Conservation (phyloP, 345 rosid species). For the Passiflora organensis region DNA sequence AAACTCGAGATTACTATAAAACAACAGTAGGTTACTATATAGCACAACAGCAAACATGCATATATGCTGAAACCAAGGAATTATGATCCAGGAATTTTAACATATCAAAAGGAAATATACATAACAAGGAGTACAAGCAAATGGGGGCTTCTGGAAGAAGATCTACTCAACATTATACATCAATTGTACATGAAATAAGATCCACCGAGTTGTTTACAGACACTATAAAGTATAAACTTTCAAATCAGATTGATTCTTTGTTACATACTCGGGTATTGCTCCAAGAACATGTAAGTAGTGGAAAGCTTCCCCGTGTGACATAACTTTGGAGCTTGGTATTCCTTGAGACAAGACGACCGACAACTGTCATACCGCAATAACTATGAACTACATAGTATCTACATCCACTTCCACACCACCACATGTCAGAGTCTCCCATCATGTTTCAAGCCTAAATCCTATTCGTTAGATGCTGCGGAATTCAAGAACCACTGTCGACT, state of each 20-base stretch:
- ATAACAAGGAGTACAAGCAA: too few species aligned
- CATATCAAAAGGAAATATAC: too few species aligned
- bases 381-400: background rate
- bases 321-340: too few species aligned
- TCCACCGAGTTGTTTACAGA: conserved; percentile 7
- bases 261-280: conserved; percentile 12
- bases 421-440: conserved; percentile 5
- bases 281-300: background rate
- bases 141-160: background rate
- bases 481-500: conserved; percentile 27
- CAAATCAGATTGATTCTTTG: conserved; percentile 14
- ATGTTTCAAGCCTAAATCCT: conserved; percentile 1
- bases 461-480: conserved; percentile 10
- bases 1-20: too few species aligned
- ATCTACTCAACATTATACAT: conserved; percentile 12
- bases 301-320: background rate
- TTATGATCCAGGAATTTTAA: too few species aligned
- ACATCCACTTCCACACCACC: background rate
- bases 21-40: too few species aligned
- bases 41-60: too few species aligned
- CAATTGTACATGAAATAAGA: conserved; percentile 13
- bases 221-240: conserved; percentile 3
- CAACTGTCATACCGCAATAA: too few species aligned
- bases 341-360: too few species aligned
- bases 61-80: too few species aligned